Conservation (phyloP, 176 grass and related monocot species). For the Aegilops tauschii region DNA sequence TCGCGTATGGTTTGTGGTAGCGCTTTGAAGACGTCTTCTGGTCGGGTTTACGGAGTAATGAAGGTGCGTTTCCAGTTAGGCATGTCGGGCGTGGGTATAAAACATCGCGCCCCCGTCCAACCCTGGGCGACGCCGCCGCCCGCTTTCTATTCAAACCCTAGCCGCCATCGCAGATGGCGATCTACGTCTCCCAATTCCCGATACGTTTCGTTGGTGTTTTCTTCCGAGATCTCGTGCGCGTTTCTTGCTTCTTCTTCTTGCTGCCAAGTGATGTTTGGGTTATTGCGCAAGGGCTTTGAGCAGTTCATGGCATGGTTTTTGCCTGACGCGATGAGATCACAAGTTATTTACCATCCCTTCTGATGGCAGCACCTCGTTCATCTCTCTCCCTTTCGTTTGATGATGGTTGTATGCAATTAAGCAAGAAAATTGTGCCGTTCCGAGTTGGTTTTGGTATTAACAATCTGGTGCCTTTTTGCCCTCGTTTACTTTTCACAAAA, state of each 20-base stretch:
- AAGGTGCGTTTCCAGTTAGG: neutral
- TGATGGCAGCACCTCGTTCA: slow-evolving; percentile 38
- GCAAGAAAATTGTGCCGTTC: neutral
- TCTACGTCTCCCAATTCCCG: neutral
- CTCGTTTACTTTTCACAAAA: neutral
- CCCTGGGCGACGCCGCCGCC: too few species aligned
- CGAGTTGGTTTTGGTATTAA: neutral
- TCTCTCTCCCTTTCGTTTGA: neutral
- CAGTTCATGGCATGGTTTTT: slow-evolving; percentile 28
- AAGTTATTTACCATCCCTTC: slow-evolving; percentile 28
- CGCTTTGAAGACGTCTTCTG: fast-evolving
- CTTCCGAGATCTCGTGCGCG: neutral
- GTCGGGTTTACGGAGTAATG: fast-evolving
- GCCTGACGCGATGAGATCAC: slow-evolving; percentile 59
- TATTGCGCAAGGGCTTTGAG: slow-evolving; percentile 80
- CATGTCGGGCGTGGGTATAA: neutral
- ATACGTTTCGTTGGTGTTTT: neutral
- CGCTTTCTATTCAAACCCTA: neutral
- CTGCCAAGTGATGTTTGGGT: slow-evolving; percentile 59
- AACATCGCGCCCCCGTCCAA: neutral
- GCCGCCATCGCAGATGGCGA: neutral
- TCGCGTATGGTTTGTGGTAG: fast-evolving
- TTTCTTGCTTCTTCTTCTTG: neutral
- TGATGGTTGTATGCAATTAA: neutral
- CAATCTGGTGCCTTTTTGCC: neutral